Conservation (phyloP, 495 filamentous ascomycete species). For the Astrothelium macrocarpum region DNA sequence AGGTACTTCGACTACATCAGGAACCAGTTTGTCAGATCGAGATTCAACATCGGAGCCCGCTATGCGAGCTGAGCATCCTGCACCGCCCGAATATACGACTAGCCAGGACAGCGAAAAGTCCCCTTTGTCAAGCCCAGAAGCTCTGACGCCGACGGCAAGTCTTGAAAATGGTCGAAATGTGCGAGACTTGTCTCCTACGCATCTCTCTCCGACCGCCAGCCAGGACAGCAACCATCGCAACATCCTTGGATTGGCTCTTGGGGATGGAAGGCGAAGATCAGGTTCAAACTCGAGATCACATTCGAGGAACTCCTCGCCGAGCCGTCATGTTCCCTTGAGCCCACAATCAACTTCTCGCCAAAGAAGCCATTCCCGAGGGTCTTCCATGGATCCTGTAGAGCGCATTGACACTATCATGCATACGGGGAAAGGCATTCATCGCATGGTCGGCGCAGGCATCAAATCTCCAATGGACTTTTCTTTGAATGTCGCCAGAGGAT, state of each 20-base stretch:
- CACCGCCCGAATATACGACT: background rate
- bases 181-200: background rate
- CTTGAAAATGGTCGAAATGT: background rate
- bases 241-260: slow-evolving; percentile 14
- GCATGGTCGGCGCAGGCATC: slow-evolving; percentile 60
- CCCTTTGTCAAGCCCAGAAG: background rate
- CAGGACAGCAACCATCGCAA: slow-evolving; percentile 1
- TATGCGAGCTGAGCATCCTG: background rate
- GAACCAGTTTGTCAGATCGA: background rate
- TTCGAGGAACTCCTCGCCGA: slow-evolving; percentile 2
- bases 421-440: slow-evolving; percentile 53
- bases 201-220: background rate
- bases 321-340: background rate
- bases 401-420: slow-evolving; percentile 45
- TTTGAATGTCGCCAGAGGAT: slow-evolving; percentile 67
- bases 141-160: background rate
- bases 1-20: background rate
- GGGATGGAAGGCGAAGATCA: slow-evolving; percentile 6
- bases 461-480: slow-evolving; percentile 74
- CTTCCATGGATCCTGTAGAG: background rate
- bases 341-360: slow-evolving; percentile 14
- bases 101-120: background rate
- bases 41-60: background rate
- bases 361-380: slow-evolving; percentile 23
- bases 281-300: slow-evolving; percentile 14